Percentiles rank a stretch among this genome's conserved stretches.
phyloP scores from a whole-genome alignment of 805 yeast species.

The Isabelozyma heimii region DNA sequence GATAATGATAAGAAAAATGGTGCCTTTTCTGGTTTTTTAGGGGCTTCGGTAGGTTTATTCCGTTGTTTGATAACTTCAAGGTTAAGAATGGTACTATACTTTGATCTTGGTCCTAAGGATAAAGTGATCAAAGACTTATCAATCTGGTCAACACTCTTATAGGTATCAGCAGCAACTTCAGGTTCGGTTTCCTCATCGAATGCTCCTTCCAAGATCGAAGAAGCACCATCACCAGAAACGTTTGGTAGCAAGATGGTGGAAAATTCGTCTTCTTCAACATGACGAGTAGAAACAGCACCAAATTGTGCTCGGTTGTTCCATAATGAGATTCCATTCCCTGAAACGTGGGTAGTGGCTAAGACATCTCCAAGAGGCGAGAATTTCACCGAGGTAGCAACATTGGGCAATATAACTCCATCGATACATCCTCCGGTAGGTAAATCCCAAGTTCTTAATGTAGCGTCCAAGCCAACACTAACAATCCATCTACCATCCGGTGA shows the following conservation, averaged over 20 bases:
- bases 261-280: conserved; percentile 74
- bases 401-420: conserved; percentile 78
- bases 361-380: conserved; percentile 87
- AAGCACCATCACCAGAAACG: conserved; percentile 74
- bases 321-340: conserved; percentile 82
- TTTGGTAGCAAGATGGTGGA: conserved; percentile 65
- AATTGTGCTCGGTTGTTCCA: conserved; percentile 94
- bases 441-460: conserved; percentile 94
- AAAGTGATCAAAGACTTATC: conserved; percentile 64
- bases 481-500: conserved; percentile 97
- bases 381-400: conserved; percentile 76
- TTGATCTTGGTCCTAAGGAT: conserved; percentile 72
- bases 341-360: conserved; percentile 89
- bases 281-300: conserved; percentile 69
- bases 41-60: conserved; percentile 86
- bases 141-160: conserved; percentile 62
- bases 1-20: conserved; percentile 74
- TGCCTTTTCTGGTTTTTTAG: conserved; percentile 76
- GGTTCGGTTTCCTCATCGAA: conserved; percentile 43
- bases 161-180: conserved; percentile 29
- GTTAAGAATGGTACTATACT: conserved; percentile 74
- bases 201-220: conserved; percentile 74
- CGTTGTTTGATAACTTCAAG: conserved; percentile 81
- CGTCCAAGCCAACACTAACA: conserved; percentile 76
- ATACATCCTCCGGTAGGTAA: conserved; percentile 95